Conservation (phyloP, 2,329 filamentous ascomycete species). For the Nemania diffusa region DNA sequence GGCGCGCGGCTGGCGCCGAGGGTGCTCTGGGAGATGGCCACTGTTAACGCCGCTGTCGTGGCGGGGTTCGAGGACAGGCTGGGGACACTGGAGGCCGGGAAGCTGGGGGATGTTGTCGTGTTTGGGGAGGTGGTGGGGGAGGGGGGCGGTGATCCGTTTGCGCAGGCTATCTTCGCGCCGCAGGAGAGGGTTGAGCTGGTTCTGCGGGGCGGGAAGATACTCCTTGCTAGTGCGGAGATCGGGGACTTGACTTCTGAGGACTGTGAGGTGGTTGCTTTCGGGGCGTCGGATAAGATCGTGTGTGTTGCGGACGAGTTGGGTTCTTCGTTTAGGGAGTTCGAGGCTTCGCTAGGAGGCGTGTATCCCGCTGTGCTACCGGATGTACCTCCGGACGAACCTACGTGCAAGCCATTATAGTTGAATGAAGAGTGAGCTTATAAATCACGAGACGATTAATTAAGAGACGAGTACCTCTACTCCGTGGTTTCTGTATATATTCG, state of each 20-base stretch:
- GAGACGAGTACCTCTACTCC: not conserved
- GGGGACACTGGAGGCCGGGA: conserved; percentile 55
- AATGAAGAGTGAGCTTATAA: not conserved
- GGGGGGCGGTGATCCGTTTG: conserved; percentile 32
- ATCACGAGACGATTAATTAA: not conserved
- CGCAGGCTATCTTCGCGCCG: conserved; percentile 39
- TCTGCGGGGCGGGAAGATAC: conserved; percentile 43
- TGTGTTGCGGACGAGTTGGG: conserved; percentile 44
- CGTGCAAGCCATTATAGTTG: conserved; percentile 32
- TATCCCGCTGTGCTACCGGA: conserved; percentile 51
- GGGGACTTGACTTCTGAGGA: conserved; percentile 19
- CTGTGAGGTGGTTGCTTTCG: conserved; percentile 41
- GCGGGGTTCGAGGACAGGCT: conserved; percentile 53
- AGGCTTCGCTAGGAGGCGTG: conserved; percentile 37
- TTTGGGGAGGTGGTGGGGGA: conserved; percentile 46
- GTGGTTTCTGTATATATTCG: not conserved
- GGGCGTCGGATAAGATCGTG: conserved; percentile 32
- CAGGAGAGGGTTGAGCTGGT: conserved; percentile 44
- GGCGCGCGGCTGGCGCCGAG: conserved; percentile 35
- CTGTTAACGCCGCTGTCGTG: conserved; percentile 56
- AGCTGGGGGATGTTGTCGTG: conserved; percentile 56
- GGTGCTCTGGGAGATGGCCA: conserved; percentile 52
- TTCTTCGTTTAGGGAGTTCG: conserved; percentile 38
- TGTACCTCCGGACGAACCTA: conserved; percentile 53
- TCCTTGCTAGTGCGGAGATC: conserved; percentile 36